Evolutionary conservation across 2,329 filamentous ascomycete species (phyloP).

Genomic region (Aaosphaeria pasadenensis): DNA sequence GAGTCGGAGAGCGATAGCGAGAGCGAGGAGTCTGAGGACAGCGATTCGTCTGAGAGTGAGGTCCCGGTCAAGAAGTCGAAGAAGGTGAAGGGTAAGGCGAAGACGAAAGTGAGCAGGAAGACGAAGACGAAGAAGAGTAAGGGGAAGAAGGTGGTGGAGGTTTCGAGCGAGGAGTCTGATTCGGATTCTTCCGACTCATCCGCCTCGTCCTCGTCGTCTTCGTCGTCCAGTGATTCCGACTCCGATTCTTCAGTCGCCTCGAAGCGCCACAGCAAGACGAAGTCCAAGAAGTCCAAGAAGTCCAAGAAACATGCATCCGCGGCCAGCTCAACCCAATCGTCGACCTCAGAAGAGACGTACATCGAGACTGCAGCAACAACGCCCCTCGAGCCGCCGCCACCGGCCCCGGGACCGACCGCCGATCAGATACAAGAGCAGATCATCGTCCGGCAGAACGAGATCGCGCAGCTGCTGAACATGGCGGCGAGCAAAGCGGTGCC

Average conservation of each 20-base stretch:
- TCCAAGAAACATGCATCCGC: neutral
- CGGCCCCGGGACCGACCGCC: neutral
- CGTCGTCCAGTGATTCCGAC: constrained; percentile 9
- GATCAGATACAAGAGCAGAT: neutral
- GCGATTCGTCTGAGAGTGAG: no score
- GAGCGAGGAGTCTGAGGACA: neutral
- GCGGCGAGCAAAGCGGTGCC: constrained; percentile 1
- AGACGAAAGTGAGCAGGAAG: constrained; percentile 21
- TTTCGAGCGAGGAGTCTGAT: constrained; percentile 17
- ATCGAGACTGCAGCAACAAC: neutral
- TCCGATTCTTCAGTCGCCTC: constrained; percentile 3
- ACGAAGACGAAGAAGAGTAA: neutral
- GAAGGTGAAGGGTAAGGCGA: constrained; percentile 16
- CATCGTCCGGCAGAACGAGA: neutral
- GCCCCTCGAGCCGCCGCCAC: neutral
- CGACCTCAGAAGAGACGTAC: neutral
- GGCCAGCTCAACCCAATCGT: neutral
- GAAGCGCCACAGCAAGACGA: constrained; percentile 3
- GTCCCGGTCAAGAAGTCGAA: neutral
- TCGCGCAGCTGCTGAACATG: constrained; percentile 4
- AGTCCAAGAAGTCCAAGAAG: constrained; percentile 4
- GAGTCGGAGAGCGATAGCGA: neutral
- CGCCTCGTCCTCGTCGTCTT: constrained; percentile 14
- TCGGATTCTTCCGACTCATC: constrained; percentile 15
- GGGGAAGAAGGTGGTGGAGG: constrained; percentile 1